A percentile compares a stretch with the other conserved stretches of the same genome.
These are phyloP conservation scores for Diplodia sapinea DNA, from an alignment of 2,329 filamentous ascomycete species.

Conservation along the genomic window DNA sequence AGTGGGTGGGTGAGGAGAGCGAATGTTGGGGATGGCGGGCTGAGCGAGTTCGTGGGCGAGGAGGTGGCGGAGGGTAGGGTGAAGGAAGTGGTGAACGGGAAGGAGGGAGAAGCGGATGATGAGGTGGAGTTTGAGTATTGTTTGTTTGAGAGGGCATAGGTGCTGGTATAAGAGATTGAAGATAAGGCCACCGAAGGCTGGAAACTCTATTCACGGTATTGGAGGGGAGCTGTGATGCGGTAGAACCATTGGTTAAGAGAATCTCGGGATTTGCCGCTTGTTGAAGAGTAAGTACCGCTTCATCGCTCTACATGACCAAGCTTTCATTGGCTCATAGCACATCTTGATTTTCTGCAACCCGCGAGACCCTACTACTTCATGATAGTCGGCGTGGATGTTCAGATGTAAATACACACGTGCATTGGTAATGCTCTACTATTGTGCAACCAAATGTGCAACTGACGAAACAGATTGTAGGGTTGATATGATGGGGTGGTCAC, in stretches of 20 bases:
- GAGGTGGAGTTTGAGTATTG: slow-evolving; percentile 72
- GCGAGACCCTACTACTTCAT: too few species aligned
- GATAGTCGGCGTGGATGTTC: too few species aligned
- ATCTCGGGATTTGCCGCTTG: neutral
- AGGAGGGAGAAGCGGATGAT: slow-evolving; percentile 58
- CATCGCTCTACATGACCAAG: too few species aligned
- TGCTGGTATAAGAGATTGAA: neutral
- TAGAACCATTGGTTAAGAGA: neutral
- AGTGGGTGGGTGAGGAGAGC: slow-evolving; percentile 61
- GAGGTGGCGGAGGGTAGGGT: slow-evolving; percentile 62
- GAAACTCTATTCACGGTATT: neutral
- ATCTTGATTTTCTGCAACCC: too few species aligned
- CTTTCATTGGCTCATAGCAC: too few species aligned
- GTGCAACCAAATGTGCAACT: too few species aligned
- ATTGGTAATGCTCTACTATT: too few species aligned
- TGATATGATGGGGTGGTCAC: too few species aligned
- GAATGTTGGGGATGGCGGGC: slow-evolving; percentile 58
- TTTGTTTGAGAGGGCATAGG: slow-evolving; percentile 60
- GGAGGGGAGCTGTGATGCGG: neutral
- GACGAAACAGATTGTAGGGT: too few species aligned
- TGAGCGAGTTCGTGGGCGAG: slow-evolving; percentile 72
- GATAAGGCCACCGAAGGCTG: neutral
- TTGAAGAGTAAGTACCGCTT: neutral
- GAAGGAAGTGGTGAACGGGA: neutral
- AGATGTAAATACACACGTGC: too few species aligned